phyloP scores from a whole-genome alignment of 345 rosid species.

The Linum tenue region DNA sequence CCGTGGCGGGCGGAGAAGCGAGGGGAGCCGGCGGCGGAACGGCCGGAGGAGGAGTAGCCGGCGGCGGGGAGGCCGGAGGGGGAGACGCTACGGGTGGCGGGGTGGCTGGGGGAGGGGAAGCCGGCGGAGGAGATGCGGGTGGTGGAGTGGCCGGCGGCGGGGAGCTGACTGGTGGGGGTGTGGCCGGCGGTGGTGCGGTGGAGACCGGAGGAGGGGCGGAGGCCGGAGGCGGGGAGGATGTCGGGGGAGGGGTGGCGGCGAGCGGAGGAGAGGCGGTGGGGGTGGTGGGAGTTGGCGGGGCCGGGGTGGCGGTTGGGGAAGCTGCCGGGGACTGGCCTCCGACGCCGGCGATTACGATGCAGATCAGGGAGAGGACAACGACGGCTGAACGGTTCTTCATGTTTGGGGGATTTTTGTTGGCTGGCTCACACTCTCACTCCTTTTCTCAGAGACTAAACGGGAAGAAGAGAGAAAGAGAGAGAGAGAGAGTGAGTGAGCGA shows the following conservation, averaged over 20 bases:
- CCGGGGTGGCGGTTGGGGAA: neutral
- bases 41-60: neutral
- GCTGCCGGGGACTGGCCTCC: neutral
- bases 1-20: neutral
- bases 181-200: neutral
- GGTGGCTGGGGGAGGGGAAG: neutral
- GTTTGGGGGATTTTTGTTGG: neutral
- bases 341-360: neutral
- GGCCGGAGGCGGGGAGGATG: neutral
- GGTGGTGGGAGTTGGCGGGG: neutral
- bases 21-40: neutral
- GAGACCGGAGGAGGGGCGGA: slow-evolving; percentile 1
- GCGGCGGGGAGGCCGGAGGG: neutral
- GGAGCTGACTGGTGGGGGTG: slow-evolving; percentile 4
- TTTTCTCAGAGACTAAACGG: neutral
- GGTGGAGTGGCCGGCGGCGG: neutral
- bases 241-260: neutral
- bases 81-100: neutral
- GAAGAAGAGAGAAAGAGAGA: neutral
- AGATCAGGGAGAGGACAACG: neutral
- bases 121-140: neutral
- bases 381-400: neutral
- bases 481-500: neutral
- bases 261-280: neutral
- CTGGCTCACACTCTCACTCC: neutral